Percentiles rank a stretch among this genome's conserved stretches.
Conservation (phyloP, 805 yeast genomes). For the Saccharomycopsis synnaedendra region DNA sequence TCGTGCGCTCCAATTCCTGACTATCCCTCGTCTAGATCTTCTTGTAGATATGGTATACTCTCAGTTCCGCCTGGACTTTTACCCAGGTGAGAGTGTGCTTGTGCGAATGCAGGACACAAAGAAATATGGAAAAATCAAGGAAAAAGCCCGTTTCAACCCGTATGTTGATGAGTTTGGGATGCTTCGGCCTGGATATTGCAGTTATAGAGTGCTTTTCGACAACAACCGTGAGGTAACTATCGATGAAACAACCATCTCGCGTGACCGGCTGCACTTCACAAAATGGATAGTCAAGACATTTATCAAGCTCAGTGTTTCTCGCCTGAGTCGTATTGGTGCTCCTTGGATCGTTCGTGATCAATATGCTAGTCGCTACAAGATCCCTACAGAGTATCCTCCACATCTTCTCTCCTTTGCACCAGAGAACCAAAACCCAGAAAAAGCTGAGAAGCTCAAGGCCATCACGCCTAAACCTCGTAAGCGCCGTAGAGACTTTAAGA, state of each 20-base stretch:
- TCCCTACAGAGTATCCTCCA: conserved; percentile 48
- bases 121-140: conserved; percentile 13
- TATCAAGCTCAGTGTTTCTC: conserved; percentile 62
- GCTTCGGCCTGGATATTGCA: conserved; percentile 41
- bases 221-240: conserved; percentile 53
- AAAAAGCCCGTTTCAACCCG: conserved; percentile 30
- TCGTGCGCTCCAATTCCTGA: conserved; percentile 70
- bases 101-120: conserved; percentile 27
- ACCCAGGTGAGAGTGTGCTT: conserved; percentile 80
- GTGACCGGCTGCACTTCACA: conserved; percentile 82
- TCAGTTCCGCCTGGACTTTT: conserved; percentile 69
- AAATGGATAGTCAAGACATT: conserved; percentile 87
- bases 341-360: conserved; percentile 89
- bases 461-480: neutral
- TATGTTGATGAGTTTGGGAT: conserved; percentile 26
- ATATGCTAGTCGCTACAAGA: conserved; percentile 59
- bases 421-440: neutral
- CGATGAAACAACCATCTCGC: conserved; percentile 58
- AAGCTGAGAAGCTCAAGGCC: neutral
- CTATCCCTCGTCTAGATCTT: conserved; percentile 70
- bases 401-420: conserved; percentile 27
- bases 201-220: conserved; percentile 59
- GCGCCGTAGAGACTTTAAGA: neutral
- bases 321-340: conserved; percentile 79
- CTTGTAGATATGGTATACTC: conserved; percentile 80